These are phyloP conservation scores for Tubosaeta brunneosetosa DNA, from an alignment of 768 basidiomycete genomes.

Conservation along the genomic window DNA sequence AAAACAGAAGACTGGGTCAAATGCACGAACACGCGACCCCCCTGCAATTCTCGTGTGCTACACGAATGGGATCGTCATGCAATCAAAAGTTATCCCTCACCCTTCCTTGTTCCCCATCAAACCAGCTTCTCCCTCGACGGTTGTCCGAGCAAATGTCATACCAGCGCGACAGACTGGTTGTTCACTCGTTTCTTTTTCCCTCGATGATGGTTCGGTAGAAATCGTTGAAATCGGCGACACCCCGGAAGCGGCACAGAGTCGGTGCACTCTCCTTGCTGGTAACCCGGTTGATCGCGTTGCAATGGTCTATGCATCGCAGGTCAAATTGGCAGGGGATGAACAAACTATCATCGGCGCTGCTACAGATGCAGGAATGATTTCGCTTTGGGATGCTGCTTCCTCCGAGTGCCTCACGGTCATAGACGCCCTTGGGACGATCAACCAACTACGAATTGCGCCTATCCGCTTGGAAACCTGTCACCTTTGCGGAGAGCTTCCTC, in stretches of 20 bases:
- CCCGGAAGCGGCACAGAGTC: slow-evolving; percentile 38
- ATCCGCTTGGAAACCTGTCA: slow-evolving; percentile 54
- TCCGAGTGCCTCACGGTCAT: slow-evolving; percentile 59
- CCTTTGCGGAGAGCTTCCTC: slow-evolving; percentile 63
- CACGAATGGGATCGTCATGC: slow-evolving; percentile 53
- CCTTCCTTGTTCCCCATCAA: slow-evolving; percentile 33
- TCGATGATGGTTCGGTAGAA: slow-evolving; percentile 66
- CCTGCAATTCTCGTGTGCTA: slow-evolving; percentile 46
- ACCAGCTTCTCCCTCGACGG: slow-evolving; percentile 39
- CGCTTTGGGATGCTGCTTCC: slow-evolving; percentile 71
- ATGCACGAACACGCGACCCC: slow-evolving; percentile 6
- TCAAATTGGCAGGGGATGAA: slow-evolving; percentile 46
- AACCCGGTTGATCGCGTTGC: slow-evolving; percentile 51
- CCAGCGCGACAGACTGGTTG: slow-evolving; percentile 44
- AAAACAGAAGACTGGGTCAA: slow-evolving; percentile 18
- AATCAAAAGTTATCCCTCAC: slow-evolving; percentile 39
- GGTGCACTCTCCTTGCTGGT: slow-evolving; percentile 55
- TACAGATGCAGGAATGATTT: slow-evolving; percentile 63
- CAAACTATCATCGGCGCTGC: slow-evolving; percentile 57
- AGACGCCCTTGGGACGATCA: slow-evolving; percentile 56
- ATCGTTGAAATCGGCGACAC: slow-evolving; percentile 48
- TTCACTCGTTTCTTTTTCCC: slow-evolving; percentile 52
- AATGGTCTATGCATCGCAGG: slow-evolving; percentile 48
- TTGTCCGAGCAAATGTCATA: slow-evolving; percentile 47
- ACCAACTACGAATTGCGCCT: slow-evolving; percentile 55